Percentiles rank a stretch among this genome's conserved stretches.
Conservation (phyloP, 176 grass and related monocot genomes). For the Oryza longistaminata region DNA sequence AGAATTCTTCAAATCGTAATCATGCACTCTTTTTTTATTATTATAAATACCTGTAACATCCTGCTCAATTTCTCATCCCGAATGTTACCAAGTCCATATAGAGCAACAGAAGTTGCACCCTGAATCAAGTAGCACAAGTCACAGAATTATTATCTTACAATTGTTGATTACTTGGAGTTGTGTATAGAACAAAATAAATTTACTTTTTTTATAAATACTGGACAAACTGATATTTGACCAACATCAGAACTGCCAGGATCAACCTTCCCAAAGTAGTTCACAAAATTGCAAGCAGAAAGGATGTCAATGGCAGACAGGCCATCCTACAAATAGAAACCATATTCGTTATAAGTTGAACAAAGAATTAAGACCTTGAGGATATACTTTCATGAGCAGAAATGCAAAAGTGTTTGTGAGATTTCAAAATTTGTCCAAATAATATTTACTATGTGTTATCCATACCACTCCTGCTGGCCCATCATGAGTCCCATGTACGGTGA, state of each 20-base stretch:
- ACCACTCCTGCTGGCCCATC: conserved; percentile 88
- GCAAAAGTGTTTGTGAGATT: neutral
- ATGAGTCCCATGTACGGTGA: conserved; percentile 85
- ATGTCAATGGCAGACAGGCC: conserved; percentile 73
- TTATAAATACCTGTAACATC: conserved; percentile 69
- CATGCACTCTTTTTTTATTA: neutral
- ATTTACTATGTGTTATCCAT: neutral
- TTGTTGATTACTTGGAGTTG: neutral
- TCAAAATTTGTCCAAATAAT: neutral
- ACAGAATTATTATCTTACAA: conserved; percentile 19
- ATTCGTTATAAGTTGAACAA: neutral
- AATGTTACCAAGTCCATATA: conserved; percentile 84
- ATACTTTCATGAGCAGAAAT: neutral
- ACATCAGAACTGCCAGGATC: conserved; percentile 60
- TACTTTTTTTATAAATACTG: conserved; percentile 80
- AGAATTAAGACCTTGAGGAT: neutral
- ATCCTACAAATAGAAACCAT: conserved; percentile 57
- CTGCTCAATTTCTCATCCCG: conserved; percentile 66
- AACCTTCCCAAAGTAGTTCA: conserved; percentile 95
- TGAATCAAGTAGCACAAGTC: conserved; percentile 42
- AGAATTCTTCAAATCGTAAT: neutral
- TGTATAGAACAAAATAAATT: neutral
- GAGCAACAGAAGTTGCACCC: conserved; percentile 66
- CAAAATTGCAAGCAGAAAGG: conserved; percentile 69
- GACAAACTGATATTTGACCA: conserved; percentile 62